Conservation (phyloP, 2,329 filamentous ascomycete species). For the Diatrype stigma region DNA sequence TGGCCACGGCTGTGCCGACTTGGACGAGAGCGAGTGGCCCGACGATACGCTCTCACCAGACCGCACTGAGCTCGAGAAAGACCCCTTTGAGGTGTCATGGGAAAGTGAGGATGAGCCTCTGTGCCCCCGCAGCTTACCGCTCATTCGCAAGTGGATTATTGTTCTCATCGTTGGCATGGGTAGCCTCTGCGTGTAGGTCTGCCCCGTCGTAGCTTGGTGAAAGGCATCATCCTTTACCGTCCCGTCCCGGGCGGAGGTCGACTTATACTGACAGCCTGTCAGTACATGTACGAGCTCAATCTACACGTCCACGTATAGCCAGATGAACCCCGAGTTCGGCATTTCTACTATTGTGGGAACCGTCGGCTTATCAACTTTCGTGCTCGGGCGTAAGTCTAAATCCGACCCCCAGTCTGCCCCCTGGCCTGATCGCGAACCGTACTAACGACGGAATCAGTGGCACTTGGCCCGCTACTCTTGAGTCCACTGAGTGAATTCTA, state of each 20-base stretch:
- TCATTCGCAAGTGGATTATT: conserved; percentile 72
- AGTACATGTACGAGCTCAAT: conserved; percentile 84
- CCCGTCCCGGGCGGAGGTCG: neutral
- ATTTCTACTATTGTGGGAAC: conserved; percentile 69
- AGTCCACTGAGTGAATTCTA: conserved; percentile 72
- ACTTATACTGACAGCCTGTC: conserved; percentile 8
- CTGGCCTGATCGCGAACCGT: conserved; percentile 18
- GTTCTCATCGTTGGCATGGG: conserved; percentile 69
- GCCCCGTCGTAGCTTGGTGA: neutral
- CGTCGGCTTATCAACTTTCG: conserved; percentile 76
- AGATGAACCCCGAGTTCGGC: conserved; percentile 72
- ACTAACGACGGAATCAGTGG: conserved; percentile 28
- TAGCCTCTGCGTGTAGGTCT: conserved; percentile 79
- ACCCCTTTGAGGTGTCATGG: conserved; percentile 68
- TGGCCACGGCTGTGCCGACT: conserved; percentile 19
- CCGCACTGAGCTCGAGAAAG: conserved; percentile 24
- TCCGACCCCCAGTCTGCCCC: conserved; percentile 43
- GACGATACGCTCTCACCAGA: conserved; percentile 3
- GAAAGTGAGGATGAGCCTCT: conserved; percentile 69
- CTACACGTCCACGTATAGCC: conserved; percentile 77
- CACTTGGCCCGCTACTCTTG: conserved; percentile 59
- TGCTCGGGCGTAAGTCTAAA: conserved; percentile 60
- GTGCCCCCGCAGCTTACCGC: conserved; percentile 67
- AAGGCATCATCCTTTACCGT: neutral
- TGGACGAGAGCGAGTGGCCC: conserved; percentile 13